Base-by-base conservation (phyloP, 441 rosid species). In the Pelargonium citronellum region DNA sequence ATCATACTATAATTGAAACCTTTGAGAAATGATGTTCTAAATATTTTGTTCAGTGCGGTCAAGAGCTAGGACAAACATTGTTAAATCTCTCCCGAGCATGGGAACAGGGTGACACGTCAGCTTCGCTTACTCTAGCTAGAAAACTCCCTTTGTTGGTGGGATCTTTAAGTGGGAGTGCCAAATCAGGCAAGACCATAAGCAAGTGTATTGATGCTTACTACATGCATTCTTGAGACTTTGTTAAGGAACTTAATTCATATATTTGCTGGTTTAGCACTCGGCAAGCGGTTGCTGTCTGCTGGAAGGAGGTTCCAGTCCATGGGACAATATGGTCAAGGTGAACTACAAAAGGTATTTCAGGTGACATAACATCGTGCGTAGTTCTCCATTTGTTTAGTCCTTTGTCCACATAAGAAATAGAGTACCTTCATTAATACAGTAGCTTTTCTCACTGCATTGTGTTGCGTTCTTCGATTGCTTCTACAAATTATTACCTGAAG, bases 291-390 rank as follows among this genome's bases (percentile, higher is more conserved):
- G 74, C 19, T 85, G 69, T 77, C 95, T 74, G 85, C 95, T 39
- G 98, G 98, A 61, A 88, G 85, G 82, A 89, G 95, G 83, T 93
- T 91, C 79, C 89, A 83, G 53, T 79, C 90, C 58, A 91, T 89
- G 95, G 98, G 98, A 74, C 97, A 85, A 81, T 91, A 86, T 80
- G 96, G 97, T 75, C 83, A 87, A 79, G 98, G 98, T 67, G 98
- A 93, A 80, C 74, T 89, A 71, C 89, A 84, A 67, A 87, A 85
- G 97, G 98, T 93, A 85, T 55, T 37, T 71, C 67, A 24, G 20
- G 46, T 64, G 60, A 73, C 71, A 74, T 51, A 37, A 69, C 64
- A 4, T 51, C 4, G 0, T 51, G 4, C 0, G 3, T 34, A 3
- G 2, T 34, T 51, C 57, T 51, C 7, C 17, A 0, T 51, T 51